These are phyloP conservation scores for Rhodomyrtus tomentosa DNA, from an alignment of 345 rosid species.

Conservation along the genomic window DNA sequence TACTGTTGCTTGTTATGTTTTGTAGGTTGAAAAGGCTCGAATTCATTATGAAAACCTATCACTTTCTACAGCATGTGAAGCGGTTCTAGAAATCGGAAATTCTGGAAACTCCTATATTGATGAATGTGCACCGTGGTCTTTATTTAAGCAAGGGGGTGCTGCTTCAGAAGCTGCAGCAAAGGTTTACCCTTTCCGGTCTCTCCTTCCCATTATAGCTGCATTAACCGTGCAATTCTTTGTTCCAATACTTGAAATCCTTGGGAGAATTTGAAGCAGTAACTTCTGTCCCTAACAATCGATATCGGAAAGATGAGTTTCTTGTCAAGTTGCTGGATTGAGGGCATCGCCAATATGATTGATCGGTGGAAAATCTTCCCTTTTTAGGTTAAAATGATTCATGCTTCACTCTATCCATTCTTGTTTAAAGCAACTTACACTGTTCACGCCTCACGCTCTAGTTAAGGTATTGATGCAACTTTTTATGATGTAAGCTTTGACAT, in stretches of 20 bases:
- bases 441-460: neutral
- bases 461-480: neutral
- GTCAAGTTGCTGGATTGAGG: neutral
- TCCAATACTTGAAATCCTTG: neutral
- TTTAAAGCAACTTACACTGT: neutral
- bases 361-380: neutral
- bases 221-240: neutral
- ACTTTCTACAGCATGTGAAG: constrained; percentile 74
- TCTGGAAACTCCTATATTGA: constrained; percentile 83
- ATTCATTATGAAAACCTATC: constrained; percentile 55
- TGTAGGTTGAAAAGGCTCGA: constrained; percentile 58
- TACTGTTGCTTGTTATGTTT: neutral
- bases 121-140: constrained; percentile 80
- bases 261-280: neutral
- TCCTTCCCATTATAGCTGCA: neutral
- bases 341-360: neutral
- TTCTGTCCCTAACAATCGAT: neutral
- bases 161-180: constrained; percentile 83
- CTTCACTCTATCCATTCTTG: neutral
- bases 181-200: constrained; percentile 21
- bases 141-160: constrained; percentile 75
- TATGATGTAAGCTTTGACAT: neutral
- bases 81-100: constrained; percentile 76
- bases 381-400: neutral
- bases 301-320: neutral